phyloP scores from a whole-genome alignment of 2,329 filamentous ascomycete species.

The Xylaria sp. region DNA sequence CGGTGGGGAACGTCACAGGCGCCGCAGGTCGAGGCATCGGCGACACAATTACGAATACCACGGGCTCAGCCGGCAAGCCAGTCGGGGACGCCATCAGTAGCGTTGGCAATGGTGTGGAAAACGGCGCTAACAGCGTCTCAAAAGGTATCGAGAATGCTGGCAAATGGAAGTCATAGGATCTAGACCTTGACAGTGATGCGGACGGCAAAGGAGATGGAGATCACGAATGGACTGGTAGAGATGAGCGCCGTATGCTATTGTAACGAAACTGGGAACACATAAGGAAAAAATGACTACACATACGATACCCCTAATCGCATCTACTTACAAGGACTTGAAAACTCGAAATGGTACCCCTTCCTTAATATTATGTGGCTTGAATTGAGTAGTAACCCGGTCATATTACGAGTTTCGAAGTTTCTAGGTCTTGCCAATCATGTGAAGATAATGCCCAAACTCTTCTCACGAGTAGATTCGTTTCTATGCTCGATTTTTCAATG shows the following conservation, averaged over 20 bases:
- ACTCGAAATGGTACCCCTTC: not conserved
- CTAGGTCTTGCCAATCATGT: not conserved
- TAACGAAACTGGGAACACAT: not conserved
- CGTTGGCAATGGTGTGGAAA: conserved; percentile 56
- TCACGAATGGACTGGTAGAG: not conserved
- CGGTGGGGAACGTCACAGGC: conserved; percentile 50
- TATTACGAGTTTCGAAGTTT: not conserved
- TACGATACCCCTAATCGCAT: conserved; percentile 10
- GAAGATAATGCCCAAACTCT: not conserved
- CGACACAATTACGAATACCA: conserved; percentile 57
- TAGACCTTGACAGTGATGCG: not conserved
- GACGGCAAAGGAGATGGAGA: not conserved
- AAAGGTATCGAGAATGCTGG: conserved; percentile 58
- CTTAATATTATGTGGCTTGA: not conserved
- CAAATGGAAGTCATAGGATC: conserved; percentile 35
- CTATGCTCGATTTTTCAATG: not conserved
- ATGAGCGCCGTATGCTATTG: not conserved
- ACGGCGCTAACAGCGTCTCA: conserved; percentile 55
- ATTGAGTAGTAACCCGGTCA: not conserved
- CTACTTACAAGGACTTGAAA: not conserved
- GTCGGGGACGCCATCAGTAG: conserved; percentile 59
- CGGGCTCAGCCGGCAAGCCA: conserved; percentile 57
- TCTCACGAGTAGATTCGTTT: not conserved
- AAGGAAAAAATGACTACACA: not conserved
- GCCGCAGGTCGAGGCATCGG: conserved; percentile 57